A percentile compares a stretch with the other conserved stretches of the same genome.
phyloP scores from a whole-genome alignment of 148 eudicot genomes.

The Silene latifolia region DNA sequence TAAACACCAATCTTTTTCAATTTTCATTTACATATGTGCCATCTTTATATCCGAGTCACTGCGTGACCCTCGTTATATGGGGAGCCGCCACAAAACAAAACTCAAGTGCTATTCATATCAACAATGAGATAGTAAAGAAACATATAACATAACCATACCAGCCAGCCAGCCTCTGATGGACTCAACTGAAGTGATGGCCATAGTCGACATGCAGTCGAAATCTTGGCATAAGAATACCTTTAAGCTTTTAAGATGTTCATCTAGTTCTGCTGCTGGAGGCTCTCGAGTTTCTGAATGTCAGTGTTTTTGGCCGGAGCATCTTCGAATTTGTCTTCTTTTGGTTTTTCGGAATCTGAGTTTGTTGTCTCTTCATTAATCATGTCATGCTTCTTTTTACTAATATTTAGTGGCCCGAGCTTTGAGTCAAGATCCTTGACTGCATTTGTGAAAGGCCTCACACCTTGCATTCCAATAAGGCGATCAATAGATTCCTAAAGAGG shows the following conservation, averaged over 20 bases:
- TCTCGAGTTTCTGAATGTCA: neutral
- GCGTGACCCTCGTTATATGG: neutral
- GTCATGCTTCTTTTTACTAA: conserved; percentile 18
- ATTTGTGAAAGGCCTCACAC: conserved; percentile 59
- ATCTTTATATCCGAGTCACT: neutral
- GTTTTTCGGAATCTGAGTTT: conserved; percentile 8
- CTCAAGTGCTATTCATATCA: neutral
- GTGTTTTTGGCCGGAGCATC: neutral
- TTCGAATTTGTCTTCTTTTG: neutral
- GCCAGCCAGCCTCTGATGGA: neutral
- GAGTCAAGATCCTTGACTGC: conserved; percentile 58
- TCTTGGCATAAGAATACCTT: neutral
- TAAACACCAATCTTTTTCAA: neutral
- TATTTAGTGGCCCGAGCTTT: conserved; percentile 51
- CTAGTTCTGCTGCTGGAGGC: neutral
- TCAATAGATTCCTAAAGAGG: conserved; percentile 46
- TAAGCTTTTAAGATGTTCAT: conserved; percentile 7
- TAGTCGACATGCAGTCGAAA: neutral
- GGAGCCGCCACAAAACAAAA: neutral
- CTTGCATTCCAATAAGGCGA: conserved; percentile 54
- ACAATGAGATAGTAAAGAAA: conserved; percentile 5
- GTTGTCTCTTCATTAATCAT: neutral
- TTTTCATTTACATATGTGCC: neutral
- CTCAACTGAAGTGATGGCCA: neutral
- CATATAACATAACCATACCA: conserved; percentile 11